Conservation (phyloP, 163 green algal genomes). For the Chlamydomonas reinhardtii region DNA sequence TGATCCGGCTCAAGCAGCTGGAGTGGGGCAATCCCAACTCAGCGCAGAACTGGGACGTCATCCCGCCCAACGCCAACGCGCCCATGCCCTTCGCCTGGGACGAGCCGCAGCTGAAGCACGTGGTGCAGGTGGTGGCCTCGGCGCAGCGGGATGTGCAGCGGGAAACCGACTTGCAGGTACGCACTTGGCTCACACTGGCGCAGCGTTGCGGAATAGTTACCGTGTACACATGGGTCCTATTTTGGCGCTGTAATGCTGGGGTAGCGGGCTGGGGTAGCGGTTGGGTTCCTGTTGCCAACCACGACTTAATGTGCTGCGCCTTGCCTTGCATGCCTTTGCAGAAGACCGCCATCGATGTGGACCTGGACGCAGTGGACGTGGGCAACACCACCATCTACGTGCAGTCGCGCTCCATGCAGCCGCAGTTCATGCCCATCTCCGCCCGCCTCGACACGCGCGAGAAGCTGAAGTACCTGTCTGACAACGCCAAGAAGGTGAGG, state of each 20-base stretch:
- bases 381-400: conserved; percentile 29
- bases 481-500: conserved; percentile 43
- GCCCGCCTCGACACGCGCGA: background rate
- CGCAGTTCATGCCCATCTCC: background rate
- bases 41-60: conserved; percentile 61
- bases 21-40: conserved; percentile 15
- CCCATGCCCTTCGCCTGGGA: conserved; percentile 91
- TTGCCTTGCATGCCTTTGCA: no score
- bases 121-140: conserved; percentile 44
- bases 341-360: conserved; percentile 21
- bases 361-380: conserved; percentile 30
- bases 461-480: conserved; percentile 28
- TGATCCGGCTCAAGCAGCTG: conserved; percentile 77
- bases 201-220: no score
- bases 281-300: no score
- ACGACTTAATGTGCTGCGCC: no score
- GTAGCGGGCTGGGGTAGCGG: no score
- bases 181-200: no score
- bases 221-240: no score
- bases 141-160: background rate
- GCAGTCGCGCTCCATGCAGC: conserved; percentile 3
- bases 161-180: no score
- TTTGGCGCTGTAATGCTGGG: no score
- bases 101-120: conserved; percentile 58
- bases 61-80: conserved; percentile 46